Percentiles rank a stretch among this genome's conserved stretches.
phyloP scores from a whole-genome alignment of 495 filamentous ascomycete species.

The Staphylotrichum longicolle region DNA sequence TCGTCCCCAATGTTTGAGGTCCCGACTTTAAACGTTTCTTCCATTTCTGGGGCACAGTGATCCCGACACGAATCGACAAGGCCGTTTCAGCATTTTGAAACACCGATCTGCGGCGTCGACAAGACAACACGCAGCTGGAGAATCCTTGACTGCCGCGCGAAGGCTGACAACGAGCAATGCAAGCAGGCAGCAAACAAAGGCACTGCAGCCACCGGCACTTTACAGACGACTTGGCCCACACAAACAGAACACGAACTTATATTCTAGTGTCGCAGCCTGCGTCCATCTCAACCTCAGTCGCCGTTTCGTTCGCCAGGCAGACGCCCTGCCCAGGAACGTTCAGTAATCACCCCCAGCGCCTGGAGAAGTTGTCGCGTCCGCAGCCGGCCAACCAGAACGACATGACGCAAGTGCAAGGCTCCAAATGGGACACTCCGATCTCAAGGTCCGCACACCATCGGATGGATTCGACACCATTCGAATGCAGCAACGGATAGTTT shows the following conservation, averaged over 20 bases:
- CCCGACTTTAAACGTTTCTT: not conserved
- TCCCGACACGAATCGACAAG: not conserved
- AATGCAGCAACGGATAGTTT: too few relatives aligned
- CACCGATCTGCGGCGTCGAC: conserved; percentile 9
- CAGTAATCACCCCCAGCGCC: conserved; percentile 1
- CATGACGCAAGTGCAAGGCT: too few relatives aligned
- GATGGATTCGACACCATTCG: too few relatives aligned
- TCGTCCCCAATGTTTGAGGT: conserved; percentile 1
- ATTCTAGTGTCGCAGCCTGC: conserved; percentile 2
- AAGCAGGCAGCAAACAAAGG: conserved; percentile 20
- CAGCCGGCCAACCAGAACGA: not conserved
- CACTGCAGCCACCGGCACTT: too few relatives aligned
- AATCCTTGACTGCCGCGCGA: conserved; percentile 1
- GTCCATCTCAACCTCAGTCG: not conserved
- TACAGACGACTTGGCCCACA: not conserved
- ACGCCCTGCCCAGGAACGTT: not conserved
- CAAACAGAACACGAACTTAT: not conserved
- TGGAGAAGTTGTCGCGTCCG: not conserved
- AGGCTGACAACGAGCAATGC: conserved; percentile 17
- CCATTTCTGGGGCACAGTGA: conserved; percentile 1
- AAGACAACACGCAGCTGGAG: not conserved
- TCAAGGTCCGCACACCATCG: too few relatives aligned
- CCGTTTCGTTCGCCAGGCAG: not conserved
- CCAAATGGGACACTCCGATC: too few relatives aligned
- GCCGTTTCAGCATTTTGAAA: conserved; percentile 7